Conservation (phyloP, 495 filamentous ascomycete species). For the Trichodelitschia bisporula region DNA sequence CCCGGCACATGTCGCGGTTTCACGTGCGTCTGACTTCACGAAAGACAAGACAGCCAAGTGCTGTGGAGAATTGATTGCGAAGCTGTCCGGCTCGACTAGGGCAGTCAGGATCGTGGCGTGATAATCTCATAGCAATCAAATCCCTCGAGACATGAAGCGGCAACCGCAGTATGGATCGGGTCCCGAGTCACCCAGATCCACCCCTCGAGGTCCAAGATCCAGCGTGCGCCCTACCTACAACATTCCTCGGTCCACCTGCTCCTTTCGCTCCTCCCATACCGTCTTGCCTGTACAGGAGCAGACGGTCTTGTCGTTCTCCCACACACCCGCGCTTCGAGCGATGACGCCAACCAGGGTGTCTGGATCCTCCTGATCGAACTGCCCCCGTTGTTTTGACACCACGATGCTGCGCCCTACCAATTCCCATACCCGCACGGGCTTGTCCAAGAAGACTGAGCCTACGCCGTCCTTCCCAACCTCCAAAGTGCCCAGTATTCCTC, state of each 20-base stretch:
- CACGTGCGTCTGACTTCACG: too few relatives aligned
- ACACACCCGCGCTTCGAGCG: constrained; percentile 80
- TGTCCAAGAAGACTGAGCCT: constrained; percentile 56
- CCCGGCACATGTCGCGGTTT: too few relatives aligned
- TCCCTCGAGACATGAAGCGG: too few relatives aligned
- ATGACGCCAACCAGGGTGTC: constrained; percentile 81
- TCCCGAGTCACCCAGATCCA: too few relatives aligned
- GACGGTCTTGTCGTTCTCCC: constrained; percentile 97
- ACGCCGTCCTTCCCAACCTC: constrained; percentile 41
- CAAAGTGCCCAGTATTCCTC: constrained; percentile 50
- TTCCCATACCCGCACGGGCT: constrained; percentile 74
- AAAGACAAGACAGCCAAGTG: too few relatives aligned
- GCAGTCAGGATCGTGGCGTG: too few relatives aligned
- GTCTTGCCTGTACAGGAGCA: constrained; percentile 91
- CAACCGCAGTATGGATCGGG: constrained; percentile 11
- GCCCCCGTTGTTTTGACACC: constrained; percentile 30
- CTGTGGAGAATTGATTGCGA: too few relatives aligned
- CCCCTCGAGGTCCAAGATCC: too few relatives aligned
- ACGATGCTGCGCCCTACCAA: constrained; percentile 81
- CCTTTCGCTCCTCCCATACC: constrained; percentile 87
- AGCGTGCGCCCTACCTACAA: constrained; percentile 19
- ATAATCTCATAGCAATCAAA: too few relatives aligned
- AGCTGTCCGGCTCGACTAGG: too few relatives aligned
- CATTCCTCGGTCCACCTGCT: constrained; percentile 75
- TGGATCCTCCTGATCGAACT: constrained; percentile 39